Base-by-base conservation (phyloP, 2,329 filamentous ascomycete genomes). In the Fonsecaea multimorphosa region DNA sequence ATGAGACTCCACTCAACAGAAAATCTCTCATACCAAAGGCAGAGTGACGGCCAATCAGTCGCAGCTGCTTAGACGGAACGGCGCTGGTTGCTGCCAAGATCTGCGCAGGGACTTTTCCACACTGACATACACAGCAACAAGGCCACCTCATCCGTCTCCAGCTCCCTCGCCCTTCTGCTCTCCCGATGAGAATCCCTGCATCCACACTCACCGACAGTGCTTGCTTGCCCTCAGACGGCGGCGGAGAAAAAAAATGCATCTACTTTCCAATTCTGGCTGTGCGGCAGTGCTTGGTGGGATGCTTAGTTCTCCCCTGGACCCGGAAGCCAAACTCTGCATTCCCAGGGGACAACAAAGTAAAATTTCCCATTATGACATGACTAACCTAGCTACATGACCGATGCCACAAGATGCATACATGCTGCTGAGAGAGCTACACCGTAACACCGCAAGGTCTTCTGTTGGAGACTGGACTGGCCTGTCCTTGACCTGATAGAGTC, bases 21-120 rank as follows among this genome's bases (percentile, higher is more conserved):
- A 60, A 60, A 60, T 60, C 58, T 60, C 58, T 60, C 58, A 60
- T 60, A 52, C 16, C 19, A 54, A 44, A 29, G 9, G 8, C 1
- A 11, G 44, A 19, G 44, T 12, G 22, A 24, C 22, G 19, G 44
- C 44, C 44, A 49, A 49, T 49, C 19, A 11, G 4, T 11, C 22
- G 44, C 7, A 12, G 19, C 44, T 49, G 44, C 19, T 49, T 49
- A 49, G 44, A 49, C 44, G 44, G 44, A 49, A 49, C 44, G 2
- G 22, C 44, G 44, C 44, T 24, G 44, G 11, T 24, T 24, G 44
- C 8, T 49, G 44, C 44, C 44, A 49, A 49, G 44, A 49, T 14
- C 44, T 11, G 44, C 44, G 44, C 44, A 49, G 44, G 19, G 7
- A 22, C 12, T 24, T 3, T 16, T 49, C n/a, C 44, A 24, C 44